A percentile compares a stretch with the other conserved stretches of the same genome.
phyloP scores from a whole-genome alignment of 768 basidiomycete genomes.

The Lactarius evosmus region DNA sequence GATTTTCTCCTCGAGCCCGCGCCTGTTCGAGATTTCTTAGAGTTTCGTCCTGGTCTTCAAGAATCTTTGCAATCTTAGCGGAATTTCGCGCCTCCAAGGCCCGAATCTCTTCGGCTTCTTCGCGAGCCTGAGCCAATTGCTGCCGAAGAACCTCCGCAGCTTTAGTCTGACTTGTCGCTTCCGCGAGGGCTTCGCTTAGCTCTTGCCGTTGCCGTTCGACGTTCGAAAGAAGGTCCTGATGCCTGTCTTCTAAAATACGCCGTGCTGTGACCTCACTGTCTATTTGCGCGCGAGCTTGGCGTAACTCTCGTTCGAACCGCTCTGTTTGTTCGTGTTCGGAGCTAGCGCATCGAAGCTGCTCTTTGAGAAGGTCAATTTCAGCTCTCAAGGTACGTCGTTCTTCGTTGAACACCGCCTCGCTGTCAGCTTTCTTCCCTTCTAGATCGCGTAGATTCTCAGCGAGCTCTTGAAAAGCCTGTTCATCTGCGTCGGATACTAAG shows the following conservation, averaged over 20 bases:
- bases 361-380: slow-evolving; percentile 55
- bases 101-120: slow-evolving; percentile 67
- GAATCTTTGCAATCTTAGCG: slow-evolving; percentile 56
- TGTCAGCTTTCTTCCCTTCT: slow-evolving; percentile 53
- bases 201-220: slow-evolving; percentile 53
- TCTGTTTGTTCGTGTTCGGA: slow-evolving; percentile 53
- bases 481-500: slow-evolving; percentile 70
- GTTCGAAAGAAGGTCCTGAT: slow-evolving; percentile 52
- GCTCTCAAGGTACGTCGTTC: slow-evolving; percentile 53
- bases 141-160: slow-evolving; percentile 56
- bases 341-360: slow-evolving; percentile 42
- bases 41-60: slow-evolving; percentile 74
- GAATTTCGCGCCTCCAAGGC: slow-evolving; percentile 61
- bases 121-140: slow-evolving; percentile 57
- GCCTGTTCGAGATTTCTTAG: slow-evolving; percentile 73
- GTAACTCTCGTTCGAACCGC: slow-evolving; percentile 60
- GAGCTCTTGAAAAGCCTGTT: slow-evolving; percentile 69
- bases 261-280: slow-evolving; percentile 63
- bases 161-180: slow-evolving; percentile 65
- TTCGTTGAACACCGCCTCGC: slow-evolving; percentile 57
- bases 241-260: slow-evolving; percentile 61
- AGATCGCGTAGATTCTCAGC: slow-evolving; percentile 60
- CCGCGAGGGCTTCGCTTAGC: slow-evolving; percentile 55
- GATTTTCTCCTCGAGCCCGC: slow-evolving; percentile 65
- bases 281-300: slow-evolving; percentile 56